These are phyloP conservation scores for Wallacemonas sp. DNA, from an alignment of 208 protist species.

Conservation along the genomic window DNA sequence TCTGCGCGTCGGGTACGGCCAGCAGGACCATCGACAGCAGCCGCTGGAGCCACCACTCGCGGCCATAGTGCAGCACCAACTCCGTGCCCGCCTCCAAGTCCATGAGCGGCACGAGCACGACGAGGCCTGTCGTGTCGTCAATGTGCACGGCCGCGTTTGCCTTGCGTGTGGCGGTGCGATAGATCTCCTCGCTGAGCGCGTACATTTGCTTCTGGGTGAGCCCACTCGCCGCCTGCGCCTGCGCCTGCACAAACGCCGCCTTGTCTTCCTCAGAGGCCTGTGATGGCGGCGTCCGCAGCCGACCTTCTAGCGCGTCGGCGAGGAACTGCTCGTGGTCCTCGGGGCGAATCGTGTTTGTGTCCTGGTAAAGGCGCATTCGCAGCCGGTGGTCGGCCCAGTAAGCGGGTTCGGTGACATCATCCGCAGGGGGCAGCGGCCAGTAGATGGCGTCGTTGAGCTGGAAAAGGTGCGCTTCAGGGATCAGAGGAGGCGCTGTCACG, in stretches of 20 bases:
- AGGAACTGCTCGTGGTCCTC: slow-evolving; percentile 33
- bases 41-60: slow-evolving; percentile 84
- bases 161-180: slow-evolving; percentile 53
- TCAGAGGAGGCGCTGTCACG: slow-evolving; percentile 20
- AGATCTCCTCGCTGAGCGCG: slow-evolving; percentile 25
- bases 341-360: slow-evolving; percentile 18
- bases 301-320: slow-evolving; percentile 2
- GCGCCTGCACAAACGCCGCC: background rate
- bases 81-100: slow-evolving; percentile 71
- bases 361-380: slow-evolving; percentile 75
- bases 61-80: slow-evolving; percentile 81
- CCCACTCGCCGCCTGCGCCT: background rate
- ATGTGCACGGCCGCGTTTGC: slow-evolving; percentile 66
- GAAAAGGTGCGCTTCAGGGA: slow-evolving; percentile 79
- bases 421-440: slow-evolving; percentile 60
- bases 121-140: slow-evolving; percentile 39
- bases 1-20: slow-evolving; percentile 36
- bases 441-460: slow-evolving; percentile 79
- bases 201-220: slow-evolving; percentile 26
- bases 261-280: background rate
- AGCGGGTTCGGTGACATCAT: slow-evolving; percentile 51
- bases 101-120: slow-evolving; percentile 61
- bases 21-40: slow-evolving; percentile 66
- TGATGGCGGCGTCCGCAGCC: background rate
- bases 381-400: slow-evolving; percentile 66